Evolutionary conservation across 2,329 filamentous ascomycete species (phyloP), one percentile per base, ranked within the genome.

Genomic region (Dryadomyces sulphureus): DNA sequence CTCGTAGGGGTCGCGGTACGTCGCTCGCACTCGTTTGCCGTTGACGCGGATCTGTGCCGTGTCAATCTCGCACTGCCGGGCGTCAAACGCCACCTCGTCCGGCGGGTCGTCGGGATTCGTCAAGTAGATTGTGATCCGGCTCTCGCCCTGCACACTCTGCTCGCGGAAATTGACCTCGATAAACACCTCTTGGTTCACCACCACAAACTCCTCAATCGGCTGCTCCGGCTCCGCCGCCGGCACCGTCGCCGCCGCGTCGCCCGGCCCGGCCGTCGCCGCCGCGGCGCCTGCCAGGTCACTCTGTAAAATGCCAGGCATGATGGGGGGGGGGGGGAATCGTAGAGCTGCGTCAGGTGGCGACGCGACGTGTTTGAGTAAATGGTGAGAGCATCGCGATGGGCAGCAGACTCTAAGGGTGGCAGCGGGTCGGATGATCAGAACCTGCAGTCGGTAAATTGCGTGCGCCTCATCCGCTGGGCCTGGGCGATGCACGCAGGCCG

Each of bases 81-180:
- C 77, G 56, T 82, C 76, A 50, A 82, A 68, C 22, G 62, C 66
- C 38, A 83, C 67, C 45, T 73, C 69, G 41, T 72, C 66, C 12
- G 53, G 53, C 36, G 80, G 68, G 45, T 77, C 75, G 49, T 76
- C 64, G 36, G 66, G 65, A 54, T 70, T 70, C 49, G 75, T 68
- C 48, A 73, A 68, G 54, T 83, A 80, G 45, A 96, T 77, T 25
- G 81, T 83, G 54, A 98, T 83, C 54, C 89, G 82, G 8, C 84
- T 86, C 52, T 76, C 81, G 43, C 92, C 92, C 50, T 75, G 79
- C 56, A 96, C 66, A 57, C 72, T 75, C 62, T 80, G 81, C 45
- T 75, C 76, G 52, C 75, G 72, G 60, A 98, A 93, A 65, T 94
- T 84, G 59, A 98, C 71, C 56, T 96, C 89, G 49, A 98, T 70